Base-by-base conservation (phyloP, 192 early-diverging fungal species). In the Coemansia sp. region DNA sequence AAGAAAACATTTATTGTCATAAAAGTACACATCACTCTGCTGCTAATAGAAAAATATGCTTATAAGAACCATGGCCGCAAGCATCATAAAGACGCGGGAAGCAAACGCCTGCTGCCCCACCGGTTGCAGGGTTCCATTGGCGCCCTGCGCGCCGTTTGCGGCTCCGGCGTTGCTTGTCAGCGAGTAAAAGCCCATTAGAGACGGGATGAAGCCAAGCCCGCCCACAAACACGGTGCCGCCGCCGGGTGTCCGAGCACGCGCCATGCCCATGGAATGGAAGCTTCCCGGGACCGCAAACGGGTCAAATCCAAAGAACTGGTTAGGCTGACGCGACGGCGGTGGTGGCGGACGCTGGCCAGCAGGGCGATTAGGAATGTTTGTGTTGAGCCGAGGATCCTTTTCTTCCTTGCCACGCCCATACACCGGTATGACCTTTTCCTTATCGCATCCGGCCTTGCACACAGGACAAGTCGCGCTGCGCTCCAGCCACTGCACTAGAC, bases 401-500 rank as follows among this genome's bases (percentile, higher is more conserved):
- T 86, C 85, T 63, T 92, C 89, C 65, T 85, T 86, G 30, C 92
- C 92, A 32, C 92, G 86, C 22, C 90, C 90, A 63, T 93, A 93
- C 32, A 93, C 85, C 0, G 92, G 92, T 63, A 93, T 92, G 22
- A 93, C 90, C 65, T 93, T 92, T 40, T 92, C 90, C 64, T 89
- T 87, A 20, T 88, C 89, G 73, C 90, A 92, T 36, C 92, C 92
- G 2, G 90, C 92, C 72, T 93, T 93, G 63, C 92, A 93, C 16
- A 93, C 90, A 5, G 92, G 92, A 54, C 92, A 93, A 1, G 89
- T 87, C 28, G 90, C 89, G 62, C 90, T 91, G 31, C 85, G 76
- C 54, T 91, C 88, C 16, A 93, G 83, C 91, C 91, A 93, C 66
- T 93, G 87, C 57, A 83, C 84, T 48, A 90, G 76, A 67, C 88